Percentiles rank a stretch among this genome's conserved stretches.
phyloP scores from a whole-genome alignment of 2,329 filamentous ascomycete genomes.

The Hypoxylon sp. region DNA sequence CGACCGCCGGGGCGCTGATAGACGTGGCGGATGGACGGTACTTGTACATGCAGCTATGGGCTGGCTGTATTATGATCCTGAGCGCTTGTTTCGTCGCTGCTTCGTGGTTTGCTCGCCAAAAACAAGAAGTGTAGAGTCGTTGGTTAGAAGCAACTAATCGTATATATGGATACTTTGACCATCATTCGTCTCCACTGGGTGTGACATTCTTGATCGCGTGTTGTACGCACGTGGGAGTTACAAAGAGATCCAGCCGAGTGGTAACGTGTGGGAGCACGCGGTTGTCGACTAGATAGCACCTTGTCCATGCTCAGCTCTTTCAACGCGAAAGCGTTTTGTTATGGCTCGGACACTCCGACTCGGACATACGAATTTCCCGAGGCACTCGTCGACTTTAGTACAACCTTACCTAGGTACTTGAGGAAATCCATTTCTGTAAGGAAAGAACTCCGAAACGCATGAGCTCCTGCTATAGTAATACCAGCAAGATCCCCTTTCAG shows the following conservation, averaged over 20 bases:
- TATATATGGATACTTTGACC: background rate
- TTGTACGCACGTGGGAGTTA: background rate
- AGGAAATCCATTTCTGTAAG: no score
- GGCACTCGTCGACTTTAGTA: no score
- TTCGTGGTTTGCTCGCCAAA: slow-evolving; percentile 35
- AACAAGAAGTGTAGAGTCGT: background rate
- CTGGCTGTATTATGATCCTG: slow-evolving; percentile 35
- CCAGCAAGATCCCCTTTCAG: no score
- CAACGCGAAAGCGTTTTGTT: no score
- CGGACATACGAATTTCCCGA: no score
- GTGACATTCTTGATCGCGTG: background rate
- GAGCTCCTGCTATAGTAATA: no score
- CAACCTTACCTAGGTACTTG: no score
- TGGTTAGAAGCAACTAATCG: background rate
- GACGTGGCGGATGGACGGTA: slow-evolving; percentile 57
- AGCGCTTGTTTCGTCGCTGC: slow-evolving; percentile 34
- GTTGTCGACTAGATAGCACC: no score
- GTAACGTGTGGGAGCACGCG: background rate
- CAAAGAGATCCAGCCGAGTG: background rate
- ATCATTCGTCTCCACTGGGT: background rate
- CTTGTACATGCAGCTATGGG: slow-evolving; percentile 57
- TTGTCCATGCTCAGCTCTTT: no score
- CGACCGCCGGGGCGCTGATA: slow-evolving; percentile 64
- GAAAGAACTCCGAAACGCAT: no score
- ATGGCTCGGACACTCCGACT: no score